These are phyloP conservation scores for Jatropha curcas DNA, from an alignment of 345 rosid genomes.

Conservation along the genomic window DNA sequence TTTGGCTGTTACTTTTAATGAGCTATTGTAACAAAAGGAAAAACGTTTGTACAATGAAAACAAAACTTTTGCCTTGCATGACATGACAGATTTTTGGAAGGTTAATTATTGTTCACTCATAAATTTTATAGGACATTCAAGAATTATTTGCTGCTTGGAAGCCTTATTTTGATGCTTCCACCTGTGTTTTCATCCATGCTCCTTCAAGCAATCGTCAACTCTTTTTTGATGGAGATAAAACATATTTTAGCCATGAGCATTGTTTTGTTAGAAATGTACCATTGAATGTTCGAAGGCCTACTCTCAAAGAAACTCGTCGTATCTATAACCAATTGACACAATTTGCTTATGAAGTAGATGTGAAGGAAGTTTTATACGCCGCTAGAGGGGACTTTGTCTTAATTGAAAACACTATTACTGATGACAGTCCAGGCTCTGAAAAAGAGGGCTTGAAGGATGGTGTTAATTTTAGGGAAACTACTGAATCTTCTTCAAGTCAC, in stretches of 20 bases:
- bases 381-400: constrained; percentile 21
- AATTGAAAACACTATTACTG: constrained; percentile 24
- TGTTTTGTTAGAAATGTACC: constrained; percentile 60
- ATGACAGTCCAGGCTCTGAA: constrained; percentile 22
- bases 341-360: constrained; percentile 56
- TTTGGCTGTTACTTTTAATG: background rate
- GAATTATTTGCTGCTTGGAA: constrained; percentile 90
- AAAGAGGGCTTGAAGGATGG: constrained; percentile 39
- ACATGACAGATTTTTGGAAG: background rate
- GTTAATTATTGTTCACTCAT: background rate
- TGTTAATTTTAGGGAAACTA: constrained; percentile 26
- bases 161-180: constrained; percentile 77
- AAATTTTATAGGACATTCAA: constrained; percentile 70
- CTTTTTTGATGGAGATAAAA: constrained; percentile 68
- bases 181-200: constrained; percentile 73
- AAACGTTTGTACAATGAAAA: background rate
- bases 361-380: constrained; percentile 34
- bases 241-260: constrained; percentile 57
- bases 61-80: no score
- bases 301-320: constrained; percentile 79
- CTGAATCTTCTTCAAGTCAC: constrained; percentile 38
- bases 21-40: background rate
- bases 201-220: constrained; percentile 81
- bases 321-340: constrained; percentile 72
- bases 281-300: constrained; percentile 75